These are phyloP conservation scores for Amanita pseudoporphyria DNA, from an alignment of 768 basidiomycete species.

Conservation along the genomic window DNA sequence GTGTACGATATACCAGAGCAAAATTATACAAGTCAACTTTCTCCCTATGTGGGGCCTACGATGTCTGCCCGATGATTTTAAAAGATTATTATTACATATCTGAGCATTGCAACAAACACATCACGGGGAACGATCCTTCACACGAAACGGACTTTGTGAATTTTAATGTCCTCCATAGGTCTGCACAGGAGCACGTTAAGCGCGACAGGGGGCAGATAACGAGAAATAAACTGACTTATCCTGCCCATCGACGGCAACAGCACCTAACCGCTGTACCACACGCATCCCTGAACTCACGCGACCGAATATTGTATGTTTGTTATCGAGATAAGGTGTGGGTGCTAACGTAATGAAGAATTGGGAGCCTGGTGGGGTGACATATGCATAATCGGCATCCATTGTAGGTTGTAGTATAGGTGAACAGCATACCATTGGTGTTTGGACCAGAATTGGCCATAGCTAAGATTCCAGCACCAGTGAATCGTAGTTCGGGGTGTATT, in stretches of 20 bases:
- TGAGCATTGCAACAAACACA: no score
- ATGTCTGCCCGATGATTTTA: no score
- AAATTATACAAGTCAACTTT: neutral
- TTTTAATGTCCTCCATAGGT: slow-evolving; percentile 78
- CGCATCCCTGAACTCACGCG: slow-evolving; percentile 87
- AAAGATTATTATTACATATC: no score
- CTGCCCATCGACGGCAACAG: slow-evolving; percentile 82
- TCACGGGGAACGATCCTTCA: no score
- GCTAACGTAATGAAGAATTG: slow-evolving; percentile 89
- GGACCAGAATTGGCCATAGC: slow-evolving; percentile 97
- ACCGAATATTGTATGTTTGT: slow-evolving; percentile 85
- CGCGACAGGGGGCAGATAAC: slow-evolving; percentile 1
- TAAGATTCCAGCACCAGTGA: slow-evolving; percentile 93
- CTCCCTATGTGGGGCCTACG: no score
- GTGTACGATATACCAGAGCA: neutral
- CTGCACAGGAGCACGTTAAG: slow-evolving; percentile 20
- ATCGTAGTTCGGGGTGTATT: slow-evolving; percentile 81
- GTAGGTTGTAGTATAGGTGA: neutral
- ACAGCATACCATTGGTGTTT: slow-evolving; percentile 65
- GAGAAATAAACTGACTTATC: slow-evolving; percentile 51
- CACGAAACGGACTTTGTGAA: slow-evolving; percentile 57
- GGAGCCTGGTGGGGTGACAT: slow-evolving; percentile 53
- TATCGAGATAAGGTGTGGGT: slow-evolving; percentile 78
- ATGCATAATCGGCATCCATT: neutral
- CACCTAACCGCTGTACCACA: slow-evolving; percentile 84